These are phyloP conservation scores for Colletotrichum salicis DNA, from an alignment of 2,329 filamentous ascomycete genomes.

Conservation along the genomic window DNA sequence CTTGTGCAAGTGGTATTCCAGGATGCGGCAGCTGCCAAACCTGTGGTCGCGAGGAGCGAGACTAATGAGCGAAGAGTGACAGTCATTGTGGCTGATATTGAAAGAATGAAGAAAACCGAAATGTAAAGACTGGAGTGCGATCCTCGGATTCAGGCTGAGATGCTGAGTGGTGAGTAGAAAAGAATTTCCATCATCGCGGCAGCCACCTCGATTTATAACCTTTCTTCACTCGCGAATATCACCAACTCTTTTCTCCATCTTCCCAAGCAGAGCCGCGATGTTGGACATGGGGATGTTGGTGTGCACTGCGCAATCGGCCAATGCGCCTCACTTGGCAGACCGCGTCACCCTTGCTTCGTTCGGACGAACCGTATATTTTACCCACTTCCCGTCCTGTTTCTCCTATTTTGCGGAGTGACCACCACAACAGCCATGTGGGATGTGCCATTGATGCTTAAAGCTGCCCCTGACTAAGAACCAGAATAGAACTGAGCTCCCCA, in stretches of 20 bases:
- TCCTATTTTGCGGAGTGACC: slow-evolving; percentile 10
- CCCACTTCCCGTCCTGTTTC: slow-evolving; percentile 22
- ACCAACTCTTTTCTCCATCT: not conserved
- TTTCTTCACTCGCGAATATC: not conserved
- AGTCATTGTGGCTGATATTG: not conserved
- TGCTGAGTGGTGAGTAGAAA: not conserved
- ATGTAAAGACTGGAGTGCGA: slow-evolving; percentile 1
- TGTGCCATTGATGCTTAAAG: not conserved
- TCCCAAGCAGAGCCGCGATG: not conserved
- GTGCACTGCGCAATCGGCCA: slow-evolving; percentile 18
- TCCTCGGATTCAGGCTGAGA: not conserved
- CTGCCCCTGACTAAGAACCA: not conserved
- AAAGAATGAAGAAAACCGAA: not conserved
- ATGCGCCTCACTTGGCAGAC: slow-evolving; percentile 22
- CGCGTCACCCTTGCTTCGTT: slow-evolving; percentile 8
- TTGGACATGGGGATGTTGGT: slow-evolving; percentile 5
- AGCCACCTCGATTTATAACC: slow-evolving; percentile 4
- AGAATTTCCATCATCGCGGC: not conserved
- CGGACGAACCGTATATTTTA: slow-evolving; percentile 15
- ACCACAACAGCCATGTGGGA: not conserved
- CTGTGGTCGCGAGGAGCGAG: slow-evolving; percentile 10
- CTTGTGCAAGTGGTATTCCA: slow-evolving; percentile 21
- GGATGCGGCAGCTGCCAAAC: slow-evolving; percentile 9
- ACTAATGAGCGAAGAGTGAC: slow-evolving; percentile 14
- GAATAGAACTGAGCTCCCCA: not conserved